Conservation (phyloP, 345 rosid species). For the Boechera divaricarpa region DNA sequence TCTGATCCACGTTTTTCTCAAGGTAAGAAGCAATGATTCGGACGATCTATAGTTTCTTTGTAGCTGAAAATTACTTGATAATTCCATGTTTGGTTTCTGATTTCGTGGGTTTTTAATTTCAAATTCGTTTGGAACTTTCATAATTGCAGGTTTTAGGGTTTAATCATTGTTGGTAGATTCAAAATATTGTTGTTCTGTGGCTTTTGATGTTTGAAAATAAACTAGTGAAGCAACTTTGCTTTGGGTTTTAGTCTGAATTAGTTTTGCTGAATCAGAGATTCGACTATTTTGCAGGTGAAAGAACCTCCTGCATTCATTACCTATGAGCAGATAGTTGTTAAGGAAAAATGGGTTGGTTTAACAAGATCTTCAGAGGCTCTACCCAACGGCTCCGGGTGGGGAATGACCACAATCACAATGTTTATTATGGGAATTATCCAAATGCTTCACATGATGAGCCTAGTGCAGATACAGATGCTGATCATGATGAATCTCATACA, state of each 20-base stretch:
- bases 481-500: constrained; percentile 40
- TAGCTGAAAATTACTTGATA: constrained; percentile 6
- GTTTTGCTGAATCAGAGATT: constrained; percentile 13
- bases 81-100: constrained; percentile 7
- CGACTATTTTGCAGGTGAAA: constrained; percentile 49
- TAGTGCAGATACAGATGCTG: constrained; percentile 41
- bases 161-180: constrained; percentile 10
- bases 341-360: constrained; percentile 81
- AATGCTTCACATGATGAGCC: constrained; percentile 39
- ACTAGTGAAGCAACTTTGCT: neutral
- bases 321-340: constrained; percentile 57
- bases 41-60: constrained; percentile 1
- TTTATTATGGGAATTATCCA: constrained; percentile 54
- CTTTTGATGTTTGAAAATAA: constrained; percentile 4
- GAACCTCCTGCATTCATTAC: constrained; percentile 41
- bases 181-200: neutral
- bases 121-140: constrained; percentile 2
- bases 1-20: constrained; percentile 57
- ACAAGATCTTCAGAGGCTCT: constrained; percentile 83
- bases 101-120: neutral
- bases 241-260: constrained; percentile 4
- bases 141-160: constrained; percentile 28
- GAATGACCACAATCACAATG: constrained; percentile 54
- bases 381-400: constrained; percentile 58
- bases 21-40: constrained; percentile 48